Evolutionary conservation across 352 stramenopile species (phyloP).

Genomic region (Pythium aristosporum): DNA sequence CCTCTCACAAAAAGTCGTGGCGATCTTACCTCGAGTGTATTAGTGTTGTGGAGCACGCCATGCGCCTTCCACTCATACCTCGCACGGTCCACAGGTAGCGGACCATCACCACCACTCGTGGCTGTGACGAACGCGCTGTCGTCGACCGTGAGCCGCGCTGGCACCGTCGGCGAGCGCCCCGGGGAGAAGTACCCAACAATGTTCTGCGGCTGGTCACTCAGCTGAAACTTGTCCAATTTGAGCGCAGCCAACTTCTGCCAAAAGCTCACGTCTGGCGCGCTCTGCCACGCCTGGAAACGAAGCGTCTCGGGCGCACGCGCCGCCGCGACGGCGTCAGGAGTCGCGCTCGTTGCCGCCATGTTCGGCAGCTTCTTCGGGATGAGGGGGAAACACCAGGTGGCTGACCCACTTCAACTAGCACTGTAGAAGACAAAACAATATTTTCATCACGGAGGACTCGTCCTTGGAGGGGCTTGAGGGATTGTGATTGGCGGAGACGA

Average conservation of each 20-base stretch:
- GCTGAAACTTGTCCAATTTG: slow-evolving; percentile 83
- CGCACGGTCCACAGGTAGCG: slow-evolving; percentile 36
- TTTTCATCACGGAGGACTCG: neutral
- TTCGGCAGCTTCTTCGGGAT: neutral
- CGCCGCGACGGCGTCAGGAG: neutral
- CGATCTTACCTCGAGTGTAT: slow-evolving; percentile 76
- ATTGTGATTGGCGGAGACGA: slow-evolving; percentile 17
- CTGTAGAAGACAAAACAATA: slow-evolving; percentile 3
- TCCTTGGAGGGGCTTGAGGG: neutral
- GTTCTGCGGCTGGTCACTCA: slow-evolving; percentile 61
- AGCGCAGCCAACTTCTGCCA: slow-evolving; percentile 76
- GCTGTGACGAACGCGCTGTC: slow-evolving; percentile 55
- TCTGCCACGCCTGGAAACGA: slow-evolving; percentile 83
- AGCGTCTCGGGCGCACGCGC: slow-evolving; percentile 39
- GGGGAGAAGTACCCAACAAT: slow-evolving; percentile 71
- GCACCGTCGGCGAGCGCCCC: slow-evolving; percentile 55
- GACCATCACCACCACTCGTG: neutral
- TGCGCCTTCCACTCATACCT: slow-evolving; percentile 79
- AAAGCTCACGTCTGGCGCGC: slow-evolving; percentile 78
- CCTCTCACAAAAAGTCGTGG: neutral
- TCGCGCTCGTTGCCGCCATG: slow-evolving; percentile 8
- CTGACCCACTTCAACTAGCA: slow-evolving; percentile 25
- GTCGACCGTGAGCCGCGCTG: slow-evolving; percentile 71
- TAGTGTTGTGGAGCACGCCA: slow-evolving; percentile 78
- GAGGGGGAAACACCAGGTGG: neutral